A percentile compares a stretch with the other conserved stretches of the same genome.
These are phyloP conservation scores for Epichloe gansuensis DNA, from an alignment of 2,329 filamentous ascomycete species.

Conservation along the genomic window DNA sequence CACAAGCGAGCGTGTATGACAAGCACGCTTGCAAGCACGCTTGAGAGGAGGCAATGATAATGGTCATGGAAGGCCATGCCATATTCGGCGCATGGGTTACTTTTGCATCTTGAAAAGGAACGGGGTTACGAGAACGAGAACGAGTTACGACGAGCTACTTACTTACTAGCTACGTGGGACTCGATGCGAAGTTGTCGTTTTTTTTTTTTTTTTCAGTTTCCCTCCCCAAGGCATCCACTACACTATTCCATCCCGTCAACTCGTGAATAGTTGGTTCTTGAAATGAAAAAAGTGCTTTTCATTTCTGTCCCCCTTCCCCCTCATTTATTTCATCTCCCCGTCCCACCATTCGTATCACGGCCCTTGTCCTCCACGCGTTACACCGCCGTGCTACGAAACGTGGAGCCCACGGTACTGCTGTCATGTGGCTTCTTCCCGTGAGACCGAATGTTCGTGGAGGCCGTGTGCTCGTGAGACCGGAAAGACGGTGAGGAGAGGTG, in stretches of 20 bases:
- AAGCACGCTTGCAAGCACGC: neutral
- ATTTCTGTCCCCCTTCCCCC: too few species aligned
- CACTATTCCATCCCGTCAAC: too few species aligned
- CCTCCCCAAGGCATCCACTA: too few species aligned
- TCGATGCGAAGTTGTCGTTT: too few species aligned
- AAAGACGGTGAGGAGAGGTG: neutral
- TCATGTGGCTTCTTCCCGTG: neutral
- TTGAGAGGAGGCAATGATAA: neutral
- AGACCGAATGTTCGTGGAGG: neutral
- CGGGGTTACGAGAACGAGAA: too few species aligned
- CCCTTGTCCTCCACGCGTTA: neutral
- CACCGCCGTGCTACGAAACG: neutral
- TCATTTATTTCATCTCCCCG: neutral
- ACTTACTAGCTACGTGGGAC: too few species aligned
- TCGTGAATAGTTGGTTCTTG: too few species aligned
- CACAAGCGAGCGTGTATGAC: conserved; percentile 52
- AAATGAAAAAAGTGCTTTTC: too few species aligned
- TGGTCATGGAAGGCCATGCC: neutral
- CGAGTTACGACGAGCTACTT: too few species aligned
- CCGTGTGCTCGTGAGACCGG: neutral
- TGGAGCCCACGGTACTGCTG: neutral
- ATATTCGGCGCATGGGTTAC: neutral
- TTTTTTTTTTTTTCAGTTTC: too few species aligned
- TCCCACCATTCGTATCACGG: neutral
- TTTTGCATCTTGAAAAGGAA: too few species aligned